A percentile compares a stretch with the other conserved stretches of the same genome.
These are phyloP conservation scores for Coemansia sp. DNA, from an alignment of 192 early-diverging fungal species.

Conservation along the genomic window DNA sequence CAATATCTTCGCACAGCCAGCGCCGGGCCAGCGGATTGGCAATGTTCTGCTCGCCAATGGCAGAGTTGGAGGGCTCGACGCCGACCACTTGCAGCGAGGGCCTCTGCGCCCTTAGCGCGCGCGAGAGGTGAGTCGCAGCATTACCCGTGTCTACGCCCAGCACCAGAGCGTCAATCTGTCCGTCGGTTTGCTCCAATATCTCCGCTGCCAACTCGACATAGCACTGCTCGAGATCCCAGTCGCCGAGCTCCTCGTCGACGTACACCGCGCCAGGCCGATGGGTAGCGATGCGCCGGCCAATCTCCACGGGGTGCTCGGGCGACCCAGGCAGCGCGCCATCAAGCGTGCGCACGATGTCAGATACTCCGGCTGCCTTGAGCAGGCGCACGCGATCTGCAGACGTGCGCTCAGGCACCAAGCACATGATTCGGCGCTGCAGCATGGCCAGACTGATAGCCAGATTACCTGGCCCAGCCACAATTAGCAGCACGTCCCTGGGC, in stretches of 20 bases:
- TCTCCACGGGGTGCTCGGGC: constrained; percentile 65
- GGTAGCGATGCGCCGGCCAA: constrained; percentile 60
- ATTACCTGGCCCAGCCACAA: constrained; percentile 75
- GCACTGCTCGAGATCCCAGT: constrained; percentile 30
- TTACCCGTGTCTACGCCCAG: constrained; percentile 73
- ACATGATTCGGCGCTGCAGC: constrained; percentile 43
- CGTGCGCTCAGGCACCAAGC: constrained; percentile 72
- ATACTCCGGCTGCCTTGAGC: constrained; percentile 65
- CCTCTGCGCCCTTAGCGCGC: constrained; percentile 57
- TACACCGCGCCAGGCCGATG: constrained; percentile 60
- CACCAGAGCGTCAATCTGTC: constrained; percentile 61
- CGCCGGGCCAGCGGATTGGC: constrained; percentile 40
- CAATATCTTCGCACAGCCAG: constrained; percentile 76
- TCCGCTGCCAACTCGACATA: constrained; percentile 66
- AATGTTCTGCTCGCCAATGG: constrained; percentile 48
- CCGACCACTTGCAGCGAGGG: constrained; percentile 65
- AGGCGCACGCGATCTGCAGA: constrained; percentile 68
- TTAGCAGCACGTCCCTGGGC: constrained; percentile 47
- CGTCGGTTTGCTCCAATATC: constrained; percentile 62
- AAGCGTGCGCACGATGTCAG: constrained; percentile 71
- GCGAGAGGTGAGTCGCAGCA: constrained; percentile 64
- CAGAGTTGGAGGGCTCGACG: constrained; percentile 71
- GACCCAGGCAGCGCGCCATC: constrained; percentile 68
- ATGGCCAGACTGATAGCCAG: constrained; percentile 69
- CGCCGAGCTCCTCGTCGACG: constrained; percentile 64